phyloP scores from a whole-genome alignment of 768 basidiomycete species.

The Ramaria sp. region DNA sequence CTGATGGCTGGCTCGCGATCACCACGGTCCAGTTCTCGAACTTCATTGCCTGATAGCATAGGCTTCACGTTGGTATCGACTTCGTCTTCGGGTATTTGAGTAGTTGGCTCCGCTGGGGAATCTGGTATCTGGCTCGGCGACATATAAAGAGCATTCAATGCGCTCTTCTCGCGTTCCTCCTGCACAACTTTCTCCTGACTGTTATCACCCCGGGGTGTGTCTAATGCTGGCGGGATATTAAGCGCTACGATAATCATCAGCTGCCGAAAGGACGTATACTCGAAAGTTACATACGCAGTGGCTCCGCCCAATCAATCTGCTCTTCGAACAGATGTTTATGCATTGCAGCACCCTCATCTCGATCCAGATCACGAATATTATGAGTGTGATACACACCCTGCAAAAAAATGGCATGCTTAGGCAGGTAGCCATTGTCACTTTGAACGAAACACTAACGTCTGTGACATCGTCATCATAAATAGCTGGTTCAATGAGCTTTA shows the following conservation, averaged over 20 bases:
- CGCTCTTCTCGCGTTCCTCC: constrained; percentile 70
- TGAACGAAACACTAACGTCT: constrained; percentile 61
- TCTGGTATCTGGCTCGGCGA: constrained; percentile 63
- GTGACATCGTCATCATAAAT: constrained; percentile 82
- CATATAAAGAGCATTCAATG: constrained; percentile 68
- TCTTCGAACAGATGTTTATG: constrained; percentile 81
- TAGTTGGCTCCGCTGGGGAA: constrained; percentile 58
- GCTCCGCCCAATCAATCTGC: constrained; percentile 78
- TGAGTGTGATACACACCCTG: constrained; percentile 64
- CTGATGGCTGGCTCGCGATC: background rate
- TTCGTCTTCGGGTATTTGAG: constrained; percentile 55
- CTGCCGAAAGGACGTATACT: background rate
- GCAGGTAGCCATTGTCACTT: constrained; percentile 27
- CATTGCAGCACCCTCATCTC: constrained; percentile 77
- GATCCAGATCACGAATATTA: constrained; percentile 77
- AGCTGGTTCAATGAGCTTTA: constrained; percentile 76
- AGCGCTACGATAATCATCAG: constrained; percentile 35
- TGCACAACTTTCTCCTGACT: constrained; percentile 63
- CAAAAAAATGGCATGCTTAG: constrained; percentile 18
- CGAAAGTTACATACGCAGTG: constrained; percentile 46
- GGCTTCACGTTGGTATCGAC: constrained; percentile 47
- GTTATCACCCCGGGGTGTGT: constrained; percentile 45
- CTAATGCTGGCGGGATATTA: constrained; percentile 51
- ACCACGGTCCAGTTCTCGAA: constrained; percentile 16
- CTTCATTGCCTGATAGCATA: constrained; percentile 64